Evolutionary conservation across 306 rosid genomes (phyloP).

Genomic region (Rubus idaeus): DNA sequence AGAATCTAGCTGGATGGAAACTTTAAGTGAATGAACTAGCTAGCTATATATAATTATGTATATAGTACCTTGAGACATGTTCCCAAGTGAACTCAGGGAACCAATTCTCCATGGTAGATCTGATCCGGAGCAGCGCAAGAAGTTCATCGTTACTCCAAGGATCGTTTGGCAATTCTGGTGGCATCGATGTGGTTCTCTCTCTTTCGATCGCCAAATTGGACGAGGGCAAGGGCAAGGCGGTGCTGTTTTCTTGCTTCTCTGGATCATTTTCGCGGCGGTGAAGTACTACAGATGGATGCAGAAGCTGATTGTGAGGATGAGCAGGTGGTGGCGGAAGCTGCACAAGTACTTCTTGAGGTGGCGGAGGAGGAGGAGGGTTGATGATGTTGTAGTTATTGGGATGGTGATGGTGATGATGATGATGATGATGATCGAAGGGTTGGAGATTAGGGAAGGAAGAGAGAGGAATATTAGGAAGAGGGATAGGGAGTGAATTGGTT

Average conservation of each 20-base stretch:
- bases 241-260: slow-evolving; percentile 17
- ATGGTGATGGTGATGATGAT: slow-evolving; percentile 23
- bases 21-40: neutral
- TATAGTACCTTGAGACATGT: slow-evolving; percentile 73
- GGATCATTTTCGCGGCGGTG: slow-evolving; percentile 37
- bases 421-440: slow-evolving; percentile 10
- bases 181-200: slow-evolving; percentile 20
- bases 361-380: slow-evolving; percentile 2
- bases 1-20: neutral
- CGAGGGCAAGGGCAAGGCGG: slow-evolving; percentile 2
- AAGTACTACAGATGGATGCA: slow-evolving; percentile 24
- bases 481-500: slow-evolving; percentile 38
- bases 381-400: neutral
- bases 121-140: slow-evolving; percentile 71
- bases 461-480: slow-evolving; percentile 55
- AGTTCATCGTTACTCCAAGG: slow-evolving; percentile 74
- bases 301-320: slow-evolving; percentile 32
- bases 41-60: neutral
- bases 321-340: slow-evolving; percentile 15
- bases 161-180: slow-evolving; percentile 13
- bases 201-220: slow-evolving; percentile 37
- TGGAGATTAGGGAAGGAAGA: slow-evolving; percentile 34
- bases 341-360: slow-evolving; percentile 3
- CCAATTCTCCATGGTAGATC: slow-evolving; percentile 76
- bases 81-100: slow-evolving; percentile 85